A percentile compares a stretch with the other conserved stretches of the same genome.
Evolutionary conservation across 2,329 filamentous ascomycete species (phyloP).

Genomic region (Fusarium solani-melongenae): DNA sequence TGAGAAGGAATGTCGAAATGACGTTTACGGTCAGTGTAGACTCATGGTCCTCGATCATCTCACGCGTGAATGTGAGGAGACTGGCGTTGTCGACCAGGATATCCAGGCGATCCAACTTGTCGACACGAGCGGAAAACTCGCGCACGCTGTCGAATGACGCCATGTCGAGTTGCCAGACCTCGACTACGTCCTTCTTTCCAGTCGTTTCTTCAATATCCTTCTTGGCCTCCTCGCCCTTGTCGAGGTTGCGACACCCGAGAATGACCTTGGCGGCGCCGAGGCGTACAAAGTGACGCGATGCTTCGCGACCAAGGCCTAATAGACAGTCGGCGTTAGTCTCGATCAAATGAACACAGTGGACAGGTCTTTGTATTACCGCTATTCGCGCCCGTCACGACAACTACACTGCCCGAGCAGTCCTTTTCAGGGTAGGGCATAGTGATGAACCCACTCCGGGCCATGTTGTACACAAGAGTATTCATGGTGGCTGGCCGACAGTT

Average conservation of each 20-base stretch:
- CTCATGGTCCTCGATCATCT: constrained; percentile 54
- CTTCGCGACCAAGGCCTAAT: constrained; percentile 55
- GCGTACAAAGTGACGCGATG: constrained; percentile 53
- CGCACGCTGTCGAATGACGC: constrained; percentile 49
- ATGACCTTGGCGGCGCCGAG: constrained; percentile 56
- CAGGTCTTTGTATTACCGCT: too few species aligned
- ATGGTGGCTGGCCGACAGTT: background rate
- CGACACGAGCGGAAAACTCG: constrained; percentile 49
- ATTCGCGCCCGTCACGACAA: constrained; percentile 59
- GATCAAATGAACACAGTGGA: too few species aligned
- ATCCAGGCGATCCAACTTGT: constrained; percentile 54
- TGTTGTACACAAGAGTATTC: constrained; percentile 10
- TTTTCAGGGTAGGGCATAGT: constrained; percentile 46
- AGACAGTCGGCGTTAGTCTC: background rate
- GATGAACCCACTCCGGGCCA: constrained; percentile 34
- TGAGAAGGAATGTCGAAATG: constrained; percentile 58
- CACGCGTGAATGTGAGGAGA: constrained; percentile 22
- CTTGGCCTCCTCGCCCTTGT: constrained; percentile 55
- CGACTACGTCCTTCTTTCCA: constrained; percentile 40
- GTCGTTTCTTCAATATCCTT: constrained; percentile 48
- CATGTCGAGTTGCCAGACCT: constrained; percentile 60
- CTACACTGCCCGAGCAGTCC: constrained; percentile 49
- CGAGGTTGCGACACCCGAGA: constrained; percentile 52
- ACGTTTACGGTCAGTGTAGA: constrained; percentile 59
- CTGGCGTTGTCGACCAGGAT: constrained; percentile 56